These are phyloP conservation scores for Phytopythium helicoides DNA, from an alignment of 352 stramenopile genomes.

Conservation along the genomic window DNA sequence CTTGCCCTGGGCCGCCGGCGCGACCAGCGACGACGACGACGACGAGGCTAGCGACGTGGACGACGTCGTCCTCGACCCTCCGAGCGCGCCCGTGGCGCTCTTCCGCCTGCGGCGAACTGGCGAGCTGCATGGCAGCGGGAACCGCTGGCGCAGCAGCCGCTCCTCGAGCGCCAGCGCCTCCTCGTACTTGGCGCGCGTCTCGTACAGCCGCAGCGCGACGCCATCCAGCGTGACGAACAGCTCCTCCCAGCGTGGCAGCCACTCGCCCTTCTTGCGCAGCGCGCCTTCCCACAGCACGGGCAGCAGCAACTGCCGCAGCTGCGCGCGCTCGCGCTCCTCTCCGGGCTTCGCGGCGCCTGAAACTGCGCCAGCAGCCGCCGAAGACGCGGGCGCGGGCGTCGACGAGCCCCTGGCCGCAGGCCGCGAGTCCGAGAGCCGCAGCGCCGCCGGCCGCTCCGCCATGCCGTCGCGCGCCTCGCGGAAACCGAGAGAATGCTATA, in stretches of 20 bases:
- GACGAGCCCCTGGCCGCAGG: no score
- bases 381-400: no score
- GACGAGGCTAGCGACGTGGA: slow-evolving; percentile 7
- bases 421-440: slow-evolving; percentile 6
- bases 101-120: neutral
- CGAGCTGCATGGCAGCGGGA: slow-evolving; percentile 1
- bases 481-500: no score
- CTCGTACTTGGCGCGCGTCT: slow-evolving; percentile 83
- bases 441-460: slow-evolving; percentile 7
- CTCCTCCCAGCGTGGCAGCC: slow-evolving; percentile 87
- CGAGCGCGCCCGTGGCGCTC: neutral
- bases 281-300: slow-evolving; percentile 84
- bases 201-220: slow-evolving; percentile 82
- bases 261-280: slow-evolving; percentile 88
- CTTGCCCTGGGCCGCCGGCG: no score
- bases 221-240: slow-evolving; percentile 86
- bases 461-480: no score
- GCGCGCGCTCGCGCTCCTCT: neutral
- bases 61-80: neutral
- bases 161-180: slow-evolving; percentile 49
- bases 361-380: neutral
- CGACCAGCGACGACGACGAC: neutral
- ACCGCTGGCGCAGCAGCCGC: slow-evolving; percentile 63
- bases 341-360: neutral
- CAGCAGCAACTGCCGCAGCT: slow-evolving; percentile 57